Evolutionary conservation across 106 monocot species (phyloP).

Genomic region (Dendrobium officinale): DNA sequence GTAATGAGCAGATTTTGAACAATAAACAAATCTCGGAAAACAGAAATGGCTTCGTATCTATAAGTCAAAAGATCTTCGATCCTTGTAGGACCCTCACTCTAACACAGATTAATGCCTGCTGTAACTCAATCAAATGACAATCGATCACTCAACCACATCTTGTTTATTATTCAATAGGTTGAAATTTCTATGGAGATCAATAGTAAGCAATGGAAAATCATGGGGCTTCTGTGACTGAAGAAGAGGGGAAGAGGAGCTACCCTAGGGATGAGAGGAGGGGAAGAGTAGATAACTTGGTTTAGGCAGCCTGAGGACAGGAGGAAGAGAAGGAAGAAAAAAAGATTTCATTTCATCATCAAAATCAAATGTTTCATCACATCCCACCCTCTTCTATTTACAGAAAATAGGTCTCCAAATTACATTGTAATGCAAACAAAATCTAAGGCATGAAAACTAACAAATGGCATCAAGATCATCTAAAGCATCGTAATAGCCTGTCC

Average conservation of each 20-base stretch:
- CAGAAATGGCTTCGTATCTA: too few relatives aligned
- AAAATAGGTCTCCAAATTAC: neutral
- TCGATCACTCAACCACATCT: too few relatives aligned
- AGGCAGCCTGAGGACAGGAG: neutral
- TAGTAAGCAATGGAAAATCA: neutral
- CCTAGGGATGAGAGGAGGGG: neutral
- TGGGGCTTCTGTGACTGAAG: neutral
- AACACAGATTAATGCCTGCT: too few relatives aligned
- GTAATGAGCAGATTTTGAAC: too few relatives aligned
- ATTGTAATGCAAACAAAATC: neutral
- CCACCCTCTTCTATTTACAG: neutral
- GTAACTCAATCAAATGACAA: too few relatives aligned
- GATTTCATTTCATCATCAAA: neutral
- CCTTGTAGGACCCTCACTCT: too few relatives aligned
- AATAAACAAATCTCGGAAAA: too few relatives aligned
- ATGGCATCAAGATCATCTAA: neutral
- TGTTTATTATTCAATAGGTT: too few relatives aligned
- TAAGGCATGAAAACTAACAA: neutral
- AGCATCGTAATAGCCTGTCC: neutral
- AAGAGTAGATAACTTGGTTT: neutral
- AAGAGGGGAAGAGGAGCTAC: neutral
- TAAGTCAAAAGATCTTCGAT: too few relatives aligned
- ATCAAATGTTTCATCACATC: neutral
- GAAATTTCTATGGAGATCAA: neutral
- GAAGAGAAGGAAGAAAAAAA: neutral